Evolutionary conservation across 75 land plant species (phyloP).

Genomic region (Pinus albicaulis): DNA sequence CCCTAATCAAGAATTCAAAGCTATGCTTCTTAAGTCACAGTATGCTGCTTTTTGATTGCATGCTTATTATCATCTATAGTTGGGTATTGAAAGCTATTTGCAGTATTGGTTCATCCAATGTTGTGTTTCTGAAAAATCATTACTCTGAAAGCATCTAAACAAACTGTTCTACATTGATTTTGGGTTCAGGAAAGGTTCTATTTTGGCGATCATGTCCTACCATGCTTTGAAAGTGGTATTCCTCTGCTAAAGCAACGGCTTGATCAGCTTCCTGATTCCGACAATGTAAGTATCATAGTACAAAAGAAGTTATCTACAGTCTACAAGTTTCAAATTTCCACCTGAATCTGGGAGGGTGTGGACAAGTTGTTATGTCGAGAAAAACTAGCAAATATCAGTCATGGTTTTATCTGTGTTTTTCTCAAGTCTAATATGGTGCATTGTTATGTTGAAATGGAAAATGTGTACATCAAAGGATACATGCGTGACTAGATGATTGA

Average conservation of each 20-base stretch:
- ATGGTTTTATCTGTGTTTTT: background rate
- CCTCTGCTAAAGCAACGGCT: slow-evolving; percentile 79
- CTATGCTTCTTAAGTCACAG: no score
- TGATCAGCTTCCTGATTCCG: slow-evolving; percentile 68
- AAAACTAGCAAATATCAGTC: background rate
- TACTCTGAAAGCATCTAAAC: no score
- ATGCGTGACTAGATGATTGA: background rate
- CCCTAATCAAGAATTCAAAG: no score
- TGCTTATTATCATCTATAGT: no score
- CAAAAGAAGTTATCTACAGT: background rate
- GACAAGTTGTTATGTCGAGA: background rate
- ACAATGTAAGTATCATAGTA: slow-evolving; percentile 46
- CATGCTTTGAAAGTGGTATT: slow-evolving; percentile 87
- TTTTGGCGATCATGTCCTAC: slow-evolving; percentile 82
- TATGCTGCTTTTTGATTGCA: no score
- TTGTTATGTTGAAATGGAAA: background rate
- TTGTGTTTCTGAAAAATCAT: no score
- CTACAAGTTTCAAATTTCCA: background rate
- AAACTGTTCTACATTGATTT: no score
- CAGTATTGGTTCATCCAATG: no score
- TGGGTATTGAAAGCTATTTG: no score
- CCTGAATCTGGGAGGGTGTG: background rate
- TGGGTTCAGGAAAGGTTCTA: slow-evolving; percentile 80
- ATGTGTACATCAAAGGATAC: background rate
- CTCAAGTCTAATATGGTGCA: background rate